These are phyloP conservation scores for Debaryomyces castellii DNA, from an alignment of 805 yeast species.

Conservation along the genomic window DNA sequence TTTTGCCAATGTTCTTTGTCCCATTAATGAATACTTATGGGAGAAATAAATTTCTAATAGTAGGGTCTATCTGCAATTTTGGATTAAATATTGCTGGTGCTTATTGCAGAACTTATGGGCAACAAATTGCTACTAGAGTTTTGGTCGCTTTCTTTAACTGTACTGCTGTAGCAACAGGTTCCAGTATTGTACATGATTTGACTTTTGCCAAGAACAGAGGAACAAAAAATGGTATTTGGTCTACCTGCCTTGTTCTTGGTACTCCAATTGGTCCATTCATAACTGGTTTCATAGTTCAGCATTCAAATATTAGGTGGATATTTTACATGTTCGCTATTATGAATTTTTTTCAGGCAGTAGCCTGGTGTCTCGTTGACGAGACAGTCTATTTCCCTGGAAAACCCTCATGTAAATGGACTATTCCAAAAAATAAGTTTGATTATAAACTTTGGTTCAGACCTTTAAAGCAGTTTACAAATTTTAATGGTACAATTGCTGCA, in stretches of 20 bases:
- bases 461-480: background rate
- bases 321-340: slow-evolving; percentile 12
- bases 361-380: slow-evolving; percentile 9
- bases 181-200: slow-evolving; percentile 12
- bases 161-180: slow-evolving; percentile 14
- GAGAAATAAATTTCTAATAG: slow-evolving; percentile 8
- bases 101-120: slow-evolving; percentile 10
- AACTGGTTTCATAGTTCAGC: slow-evolving; percentile 12
- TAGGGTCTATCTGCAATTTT: slow-evolving; percentile 9
- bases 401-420: slow-evolving; percentile 3
- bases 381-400: slow-evolving; percentile 9
- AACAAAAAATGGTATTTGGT: slow-evolving; percentile 15
- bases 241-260: slow-evolving; percentile 12
- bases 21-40: slow-evolving; percentile 16
- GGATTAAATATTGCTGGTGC: slow-evolving; percentile 13
- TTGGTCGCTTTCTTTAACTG: slow-evolving; percentile 10
- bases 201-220: slow-evolving; percentile 14
- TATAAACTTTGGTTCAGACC: background rate
- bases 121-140: slow-evolving; percentile 12
- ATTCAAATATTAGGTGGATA: slow-evolving; percentile 10
- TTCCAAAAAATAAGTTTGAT: slow-evolving; percentile 4
- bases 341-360: slow-evolving; percentile 11
- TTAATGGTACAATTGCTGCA: slow-evolving; percentile 8
- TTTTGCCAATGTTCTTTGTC: slow-evolving; percentile 10
- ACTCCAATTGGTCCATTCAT: slow-evolving; percentile 16